These are phyloP conservation scores for Hansfordia pulvinata DNA, from an alignment of 2,329 filamentous ascomycete species.

Conservation along the genomic window DNA sequence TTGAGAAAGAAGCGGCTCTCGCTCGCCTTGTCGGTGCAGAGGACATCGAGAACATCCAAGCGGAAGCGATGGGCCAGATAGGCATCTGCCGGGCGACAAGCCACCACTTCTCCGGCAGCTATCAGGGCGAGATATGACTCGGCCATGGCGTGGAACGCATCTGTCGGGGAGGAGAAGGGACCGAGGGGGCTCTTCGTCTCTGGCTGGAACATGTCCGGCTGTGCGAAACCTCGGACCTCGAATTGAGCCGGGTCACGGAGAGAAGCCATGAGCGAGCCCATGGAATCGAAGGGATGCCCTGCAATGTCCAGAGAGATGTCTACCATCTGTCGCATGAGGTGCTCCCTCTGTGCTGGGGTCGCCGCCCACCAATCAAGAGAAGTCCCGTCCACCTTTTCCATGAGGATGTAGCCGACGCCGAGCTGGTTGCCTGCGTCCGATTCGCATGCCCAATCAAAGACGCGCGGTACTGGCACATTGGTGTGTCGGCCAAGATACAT, in stretches of 20 bases:
- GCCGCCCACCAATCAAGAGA: constrained; percentile 20
- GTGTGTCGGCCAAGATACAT: constrained; percentile 9
- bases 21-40: constrained; percentile 5
- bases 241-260: constrained; percentile 1
- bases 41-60: constrained; percentile 8
- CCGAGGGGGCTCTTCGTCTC: constrained; percentile 5
- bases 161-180: constrained; percentile 11
- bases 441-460: constrained; percentile 19
- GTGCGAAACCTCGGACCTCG: constrained; percentile 8
- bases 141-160: constrained; percentile 6
- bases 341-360: constrained; percentile 13
- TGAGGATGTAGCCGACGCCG: constrained; percentile 25
- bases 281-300: constrained; percentile 14
- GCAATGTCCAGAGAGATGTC: constrained; percentile 19
- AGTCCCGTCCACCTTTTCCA: constrained; percentile 23
- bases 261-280: constrained; percentile 12
- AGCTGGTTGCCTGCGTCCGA: constrained; percentile 16
- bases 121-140: constrained; percentile 12
- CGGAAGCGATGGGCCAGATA: constrained; percentile 10
- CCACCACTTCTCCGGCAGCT: constrained; percentile 10
- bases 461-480: constrained; percentile 16
- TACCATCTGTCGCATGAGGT: constrained; percentile 15
- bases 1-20: constrained; percentile 22
- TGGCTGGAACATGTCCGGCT: constrained; percentile 5
- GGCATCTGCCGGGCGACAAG: constrained; percentile 7